Base-by-base conservation (phyloP, 768 basidiomycete species). In the Amanita muscaria region DNA sequence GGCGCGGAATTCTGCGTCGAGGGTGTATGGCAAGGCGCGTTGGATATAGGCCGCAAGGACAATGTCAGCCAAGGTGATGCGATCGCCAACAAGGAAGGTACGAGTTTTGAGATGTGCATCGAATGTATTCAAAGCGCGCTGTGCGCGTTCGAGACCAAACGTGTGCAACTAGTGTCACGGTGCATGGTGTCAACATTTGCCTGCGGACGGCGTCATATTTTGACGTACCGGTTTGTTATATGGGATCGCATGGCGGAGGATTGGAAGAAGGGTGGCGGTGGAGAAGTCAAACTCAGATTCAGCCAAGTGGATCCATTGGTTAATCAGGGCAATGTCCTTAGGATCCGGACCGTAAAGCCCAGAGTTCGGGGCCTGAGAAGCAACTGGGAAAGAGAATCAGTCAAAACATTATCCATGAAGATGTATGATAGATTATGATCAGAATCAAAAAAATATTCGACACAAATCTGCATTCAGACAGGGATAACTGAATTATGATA, bases 21-120 rank as follows among this genome's bases (percentile, higher is more conserved):
- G 51, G 50, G 76, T 76, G 52, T 67, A n/a, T 18, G 55, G 43
- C 56, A 77, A 75, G 2, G 73, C 72, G 49, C 70, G 69, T 51
- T 70, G 70, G 49, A 90, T 59, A 58, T 74, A 51, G 42, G 70
- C 61, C 29, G 85, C 88, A 52, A 88, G 54, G 58, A 63, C 60
- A 64, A 99, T 62, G 57, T 99, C 96, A 51, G 92, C 96, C 37
- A 94, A 74, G 50, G 91, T 89, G 73, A 98, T 85, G 58, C 94
- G 88, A 61, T 99, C 89, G 52, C 82, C 83, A 44, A 91, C 91
- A 56, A 98, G 76, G 77, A 80, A 98, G 36, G 94, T 99, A 58
- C 76, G 79, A 46, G 77, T 72, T 39, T 70, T 59, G 55, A 99
- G 79, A 69, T 87, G 76, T 25, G 66, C 62, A 52, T 99, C 78